Evolutionary conservation across 2,329 filamentous ascomycete genomes (phyloP).

Genomic region (Pseudocercospora macadamiae): DNA sequence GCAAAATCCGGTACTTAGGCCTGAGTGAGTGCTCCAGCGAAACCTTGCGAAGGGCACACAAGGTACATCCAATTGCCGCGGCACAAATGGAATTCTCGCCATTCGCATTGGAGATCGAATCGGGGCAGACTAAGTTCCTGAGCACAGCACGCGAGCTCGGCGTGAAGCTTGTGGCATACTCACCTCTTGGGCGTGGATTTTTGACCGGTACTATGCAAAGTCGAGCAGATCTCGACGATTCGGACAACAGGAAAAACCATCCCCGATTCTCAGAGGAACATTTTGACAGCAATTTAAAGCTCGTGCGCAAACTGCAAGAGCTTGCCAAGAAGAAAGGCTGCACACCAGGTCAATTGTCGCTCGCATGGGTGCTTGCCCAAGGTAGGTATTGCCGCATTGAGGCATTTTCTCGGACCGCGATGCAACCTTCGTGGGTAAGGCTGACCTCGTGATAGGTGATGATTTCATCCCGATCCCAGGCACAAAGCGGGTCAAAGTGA

Average conservation of each 20-base stretch:
- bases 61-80: conserved; percentile 54
- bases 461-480: conserved; percentile 53
- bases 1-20: conserved; percentile 59
- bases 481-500: conserved; percentile 28
- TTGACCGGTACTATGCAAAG: conserved; percentile 48
- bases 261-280: conserved; percentile 37
- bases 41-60: conserved; percentile 55
- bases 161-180: conserved; percentile 46
- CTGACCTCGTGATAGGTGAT: conserved; percentile 34
- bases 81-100: conserved; percentile 60
- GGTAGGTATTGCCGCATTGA: conserved; percentile 26
- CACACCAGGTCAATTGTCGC: conserved; percentile 35
- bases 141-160: conserved; percentile 53
- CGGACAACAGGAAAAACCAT: conserved; percentile 34
- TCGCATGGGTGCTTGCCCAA: conserved; percentile 39
- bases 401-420: conserved; percentile 31
- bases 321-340: conserved; percentile 36
- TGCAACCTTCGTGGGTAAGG: conserved; percentile 19
- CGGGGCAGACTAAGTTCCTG: conserved; percentile 43
- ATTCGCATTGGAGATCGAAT: conserved; percentile 56
- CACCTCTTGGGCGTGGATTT: conserved; percentile 47
- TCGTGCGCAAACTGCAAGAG: conserved; percentile 32
- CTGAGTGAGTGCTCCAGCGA: conserved; percentile 54
- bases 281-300: conserved; percentile 37
- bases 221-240: conserved; percentile 42